Evolutionary conservation across 805 yeast species (phyloP), one percentile per base, ranked within the genome.

Genomic region (Hanseniaspora vineae): DNA sequence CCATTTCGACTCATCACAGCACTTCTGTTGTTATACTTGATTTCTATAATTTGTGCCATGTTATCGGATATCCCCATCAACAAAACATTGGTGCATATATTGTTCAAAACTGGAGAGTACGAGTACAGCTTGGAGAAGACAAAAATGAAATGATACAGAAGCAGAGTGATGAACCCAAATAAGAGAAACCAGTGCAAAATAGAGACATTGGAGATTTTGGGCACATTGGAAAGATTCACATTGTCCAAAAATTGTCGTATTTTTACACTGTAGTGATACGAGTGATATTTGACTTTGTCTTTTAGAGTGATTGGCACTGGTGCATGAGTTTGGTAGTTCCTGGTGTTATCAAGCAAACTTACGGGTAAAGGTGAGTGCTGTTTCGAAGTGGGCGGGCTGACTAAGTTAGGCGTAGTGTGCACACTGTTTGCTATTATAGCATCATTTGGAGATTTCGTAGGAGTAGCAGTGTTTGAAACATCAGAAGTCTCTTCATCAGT

Each of bases 31-130:
- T 14, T 33, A 13, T 33, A 14, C 12, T n/a, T 14, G 17, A 37
- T 17, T n/a, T 40, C n/a, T 3, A 87, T 68, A 2, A 83, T 73
- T 62, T 90, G 97, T 0, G 97, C 97, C 52, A 89, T 60, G 0
- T 89, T 77, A 60, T 90, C 97, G 0, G 97, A 88, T n/a, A 87
- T 78, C 0, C 96, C 96, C 61, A 80, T 85, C 5, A 90, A 68
- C 4, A 89, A 78, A 31, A 84, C 65, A 58, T 90, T 90, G 1
- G 96, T 81, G 20, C 80, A 76, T 50, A 86, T 75, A 35, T 88
- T 84, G 14, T 96, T 86, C n/a, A 81, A 61, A 31, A 87, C 64
- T 1, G 92, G 80, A 44, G 78, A 77, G 49, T 66, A 70, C 51
- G 75, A 73, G 61, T 88, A 88, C 48, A 81, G 58, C 9, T 66